Conservation (phyloP, 2,329 filamentous ascomycete genomes). For the Sarocladium brachiariae region DNA sequence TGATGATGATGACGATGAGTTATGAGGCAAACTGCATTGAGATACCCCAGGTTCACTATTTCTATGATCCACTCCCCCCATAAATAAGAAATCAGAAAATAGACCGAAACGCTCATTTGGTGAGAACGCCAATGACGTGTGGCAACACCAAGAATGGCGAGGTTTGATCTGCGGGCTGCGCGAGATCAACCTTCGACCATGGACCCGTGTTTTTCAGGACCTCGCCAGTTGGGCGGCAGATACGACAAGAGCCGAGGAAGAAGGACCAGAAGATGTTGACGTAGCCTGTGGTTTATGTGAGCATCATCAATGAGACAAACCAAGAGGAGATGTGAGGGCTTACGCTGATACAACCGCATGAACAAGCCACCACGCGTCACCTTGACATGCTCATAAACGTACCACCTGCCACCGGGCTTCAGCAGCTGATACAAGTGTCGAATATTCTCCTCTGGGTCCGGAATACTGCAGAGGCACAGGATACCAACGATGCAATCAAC, state of each 20-base stretch:
- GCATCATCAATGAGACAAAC: neutral
- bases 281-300: constrained; percentile 28
- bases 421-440: constrained; percentile 48
- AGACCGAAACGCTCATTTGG: constrained; percentile 33
- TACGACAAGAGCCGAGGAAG: constrained; percentile 43
- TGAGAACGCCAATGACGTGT: constrained; percentile 45
- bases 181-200: constrained; percentile 44
- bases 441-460: constrained; percentile 50
- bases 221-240: constrained; percentile 41
- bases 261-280: constrained; percentile 47
- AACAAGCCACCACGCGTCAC: constrained; percentile 30
- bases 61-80: neutral
- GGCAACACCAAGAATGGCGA: constrained; percentile 36
- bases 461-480: constrained; percentile 58
- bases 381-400: constrained; percentile 55
- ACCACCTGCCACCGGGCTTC: constrained; percentile 56
- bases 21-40: constrained; percentile 11
- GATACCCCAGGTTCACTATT: constrained; percentile 5
- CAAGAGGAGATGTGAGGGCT: constrained; percentile 19
- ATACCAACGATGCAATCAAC: constrained; percentile 55
- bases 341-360: constrained; percentile 44
- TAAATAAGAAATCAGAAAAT: neutral
- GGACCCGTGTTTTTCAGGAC: constrained; percentile 40
- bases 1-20: constrained; percentile 20
- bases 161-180: constrained; percentile 30